phyloP scores from a whole-genome alignment of 2,329 filamentous ascomycete genomes.

The Phaeosphaeriaceae sp. region DNA sequence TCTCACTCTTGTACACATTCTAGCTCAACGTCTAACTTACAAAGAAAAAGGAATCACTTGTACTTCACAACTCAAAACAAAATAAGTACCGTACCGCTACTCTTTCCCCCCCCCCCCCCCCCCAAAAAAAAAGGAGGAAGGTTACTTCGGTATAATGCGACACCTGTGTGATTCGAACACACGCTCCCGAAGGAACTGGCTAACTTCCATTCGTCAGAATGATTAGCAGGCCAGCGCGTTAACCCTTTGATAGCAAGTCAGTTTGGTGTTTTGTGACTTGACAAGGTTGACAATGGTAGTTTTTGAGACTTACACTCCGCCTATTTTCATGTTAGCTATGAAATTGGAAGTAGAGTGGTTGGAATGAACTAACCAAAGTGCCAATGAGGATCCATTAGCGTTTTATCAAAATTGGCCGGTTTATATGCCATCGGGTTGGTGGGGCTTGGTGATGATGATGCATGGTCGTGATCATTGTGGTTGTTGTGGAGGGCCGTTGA shows the following conservation, averaged over 20 bases:
- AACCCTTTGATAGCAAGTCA: slow-evolving; percentile 16
- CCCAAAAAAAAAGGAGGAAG: neutral
- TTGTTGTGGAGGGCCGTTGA: too few relatives aligned
- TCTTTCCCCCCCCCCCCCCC: neutral
- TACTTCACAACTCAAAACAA: too few relatives aligned
- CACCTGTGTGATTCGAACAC: slow-evolving; percentile 41
- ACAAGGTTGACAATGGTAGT: too few relatives aligned
- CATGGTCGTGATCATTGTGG: neutral
- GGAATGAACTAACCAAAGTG: neutral
- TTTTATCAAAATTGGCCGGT: neutral
- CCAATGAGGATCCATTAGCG: neutral
- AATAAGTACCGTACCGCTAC: too few relatives aligned
- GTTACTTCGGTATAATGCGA: slow-evolving; percentile 14
- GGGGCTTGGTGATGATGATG: neutral
- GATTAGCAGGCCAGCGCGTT: slow-evolving; percentile 37
- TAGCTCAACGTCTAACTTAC: too few relatives aligned
- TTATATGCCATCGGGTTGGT: too few relatives aligned
- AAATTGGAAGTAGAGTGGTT: too few relatives aligned
- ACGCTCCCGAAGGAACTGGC: slow-evolving; percentile 41
- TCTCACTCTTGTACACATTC: too few relatives aligned
- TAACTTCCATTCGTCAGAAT: slow-evolving; percentile 15
- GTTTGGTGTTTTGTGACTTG: neutral
- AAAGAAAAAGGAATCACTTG: too few relatives aligned
- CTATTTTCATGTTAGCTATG: neutral
- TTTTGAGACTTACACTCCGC: neutral